Percentiles rank a stretch among this genome's conserved stretches.
These are phyloP conservation scores for Tetrahymena borealis DNA, from an alignment of 73 alveolate genomes.

Conservation along the genomic window DNA sequence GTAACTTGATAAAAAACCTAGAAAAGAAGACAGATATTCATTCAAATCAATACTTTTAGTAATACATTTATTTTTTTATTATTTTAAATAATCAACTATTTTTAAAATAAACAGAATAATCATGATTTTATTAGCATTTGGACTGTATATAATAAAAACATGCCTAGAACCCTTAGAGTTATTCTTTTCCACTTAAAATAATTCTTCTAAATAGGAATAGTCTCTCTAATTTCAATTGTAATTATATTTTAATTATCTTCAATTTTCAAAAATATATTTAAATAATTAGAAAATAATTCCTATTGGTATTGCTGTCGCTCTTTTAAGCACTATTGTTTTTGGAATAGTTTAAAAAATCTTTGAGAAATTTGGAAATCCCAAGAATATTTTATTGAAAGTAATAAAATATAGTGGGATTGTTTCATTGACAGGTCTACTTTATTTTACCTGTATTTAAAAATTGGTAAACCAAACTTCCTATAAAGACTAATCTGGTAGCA, in stretches of 20 bases:
- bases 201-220: background rate
- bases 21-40: background rate
- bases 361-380: background rate
- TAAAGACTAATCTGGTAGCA: background rate
- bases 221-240: background rate
- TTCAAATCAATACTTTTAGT: background rate
- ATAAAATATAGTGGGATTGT: background rate
- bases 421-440: background rate
- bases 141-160: background rate
- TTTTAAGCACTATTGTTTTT: background rate
- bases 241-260: background rate
- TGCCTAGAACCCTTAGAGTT: background rate
- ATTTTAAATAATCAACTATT: background rate
- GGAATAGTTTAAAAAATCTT: background rate
- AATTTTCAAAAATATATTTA: background rate
- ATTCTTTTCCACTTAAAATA: background rate
- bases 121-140: background rate
- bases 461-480: background rate
- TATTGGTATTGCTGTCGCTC: background rate
- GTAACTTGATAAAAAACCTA: background rate
- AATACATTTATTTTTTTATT: background rate
- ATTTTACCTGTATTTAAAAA: background rate
- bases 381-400: background rate
- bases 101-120: background rate
- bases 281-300: background rate